phyloP scores from a whole-genome alignment of 2,329 filamentous ascomycete species.

The Aspergillus caelatus region DNA sequence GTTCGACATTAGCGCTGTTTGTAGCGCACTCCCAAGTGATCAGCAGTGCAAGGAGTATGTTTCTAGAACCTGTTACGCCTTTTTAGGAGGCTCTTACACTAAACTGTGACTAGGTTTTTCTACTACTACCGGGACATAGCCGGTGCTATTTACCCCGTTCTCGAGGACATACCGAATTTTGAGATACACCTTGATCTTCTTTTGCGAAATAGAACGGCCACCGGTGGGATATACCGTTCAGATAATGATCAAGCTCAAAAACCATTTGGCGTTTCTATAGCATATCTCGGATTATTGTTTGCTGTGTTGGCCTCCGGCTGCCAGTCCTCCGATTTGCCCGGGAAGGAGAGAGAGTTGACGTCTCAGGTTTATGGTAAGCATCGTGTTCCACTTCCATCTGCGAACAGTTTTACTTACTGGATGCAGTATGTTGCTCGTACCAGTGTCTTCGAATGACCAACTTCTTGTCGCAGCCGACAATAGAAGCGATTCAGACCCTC shows the following conservation, averaged over 20 bases:
- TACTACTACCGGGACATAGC: slow-evolving; percentile 61
- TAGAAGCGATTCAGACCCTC: slow-evolving; percentile 65
- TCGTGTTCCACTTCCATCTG: not conserved
- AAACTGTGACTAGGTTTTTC: slow-evolving; percentile 51
- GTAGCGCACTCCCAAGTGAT: slow-evolving; percentile 61
- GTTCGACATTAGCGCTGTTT: slow-evolving; percentile 60
- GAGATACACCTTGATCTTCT: slow-evolving; percentile 58
- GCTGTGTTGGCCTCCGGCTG: slow-evolving; percentile 65
- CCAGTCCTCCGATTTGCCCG: slow-evolving; percentile 60
- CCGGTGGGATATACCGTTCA: slow-evolving; percentile 45
- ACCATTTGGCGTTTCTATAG: slow-evolving; percentile 61
- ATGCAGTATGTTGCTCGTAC: slow-evolving; percentile 63
- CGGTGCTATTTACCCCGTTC: slow-evolving; percentile 63
- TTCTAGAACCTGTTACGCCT: not conserved
- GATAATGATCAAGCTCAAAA: slow-evolving; percentile 54
- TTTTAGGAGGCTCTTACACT: not conserved
- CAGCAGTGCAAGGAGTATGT: slow-evolving; percentile 57
- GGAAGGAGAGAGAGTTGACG: slow-evolving; percentile 63
- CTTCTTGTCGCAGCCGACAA: slow-evolving; percentile 62
- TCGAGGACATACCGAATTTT: slow-evolving; percentile 59
- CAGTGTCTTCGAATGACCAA: slow-evolving; percentile 67
- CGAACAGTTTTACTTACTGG: slow-evolving; percentile 28
- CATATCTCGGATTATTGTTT: slow-evolving; percentile 63
- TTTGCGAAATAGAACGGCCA: slow-evolving; percentile 53
- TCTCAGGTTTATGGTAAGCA: slow-evolving; percentile 63